Evolutionary conservation across 495 filamentous ascomycete genomes (phyloP).

Genomic region (Aeminium ludgeri): DNA sequence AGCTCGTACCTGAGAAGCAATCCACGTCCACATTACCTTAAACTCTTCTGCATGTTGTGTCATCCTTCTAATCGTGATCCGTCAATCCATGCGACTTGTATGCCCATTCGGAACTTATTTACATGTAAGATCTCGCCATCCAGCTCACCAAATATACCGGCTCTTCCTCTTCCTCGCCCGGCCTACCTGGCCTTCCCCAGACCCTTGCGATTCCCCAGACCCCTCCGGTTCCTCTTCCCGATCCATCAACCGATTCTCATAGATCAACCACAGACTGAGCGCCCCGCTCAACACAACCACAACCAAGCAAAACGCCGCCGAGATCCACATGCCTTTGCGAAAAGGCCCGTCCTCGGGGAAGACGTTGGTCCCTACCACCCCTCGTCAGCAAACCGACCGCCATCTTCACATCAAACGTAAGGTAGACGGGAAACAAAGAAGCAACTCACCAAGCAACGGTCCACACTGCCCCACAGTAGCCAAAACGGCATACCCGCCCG

Average conservation of each 20-base stretch:
- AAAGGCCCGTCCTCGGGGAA: constrained; percentile 15
- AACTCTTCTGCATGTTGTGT: no score
- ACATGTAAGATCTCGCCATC: background rate
- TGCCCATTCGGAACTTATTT: background rate
- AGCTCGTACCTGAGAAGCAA: no score
- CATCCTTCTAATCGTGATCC: no score
- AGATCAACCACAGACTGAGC: constrained; percentile 12
- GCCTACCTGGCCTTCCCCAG: constrained; percentile 11
- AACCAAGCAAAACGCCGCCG: constrained; percentile 15
- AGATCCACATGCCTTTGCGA: constrained; percentile 16
- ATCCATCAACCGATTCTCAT: constrained; percentile 18
- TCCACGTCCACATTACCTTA: no score
- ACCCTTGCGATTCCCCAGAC: no score
- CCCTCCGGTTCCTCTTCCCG: constrained; percentile 12
- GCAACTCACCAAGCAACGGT: constrained; percentile 11
- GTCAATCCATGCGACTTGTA: background rate
- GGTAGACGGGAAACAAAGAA: no score
- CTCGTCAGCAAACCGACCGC: background rate
- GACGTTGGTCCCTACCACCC: constrained; percentile 12
- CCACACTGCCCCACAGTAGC: constrained; percentile 18
- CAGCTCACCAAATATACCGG: constrained; percentile 15
- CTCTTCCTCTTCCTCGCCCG: constrained; percentile 6
- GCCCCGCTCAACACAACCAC: constrained; percentile 8
- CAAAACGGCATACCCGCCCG: constrained; percentile 13
- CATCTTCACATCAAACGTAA: no score